Percentiles rank a stretch among this genome's conserved stretches.
phyloP scores from a whole-genome alignment of 768 basidiomycete species.

The Mycena filopes region DNA sequence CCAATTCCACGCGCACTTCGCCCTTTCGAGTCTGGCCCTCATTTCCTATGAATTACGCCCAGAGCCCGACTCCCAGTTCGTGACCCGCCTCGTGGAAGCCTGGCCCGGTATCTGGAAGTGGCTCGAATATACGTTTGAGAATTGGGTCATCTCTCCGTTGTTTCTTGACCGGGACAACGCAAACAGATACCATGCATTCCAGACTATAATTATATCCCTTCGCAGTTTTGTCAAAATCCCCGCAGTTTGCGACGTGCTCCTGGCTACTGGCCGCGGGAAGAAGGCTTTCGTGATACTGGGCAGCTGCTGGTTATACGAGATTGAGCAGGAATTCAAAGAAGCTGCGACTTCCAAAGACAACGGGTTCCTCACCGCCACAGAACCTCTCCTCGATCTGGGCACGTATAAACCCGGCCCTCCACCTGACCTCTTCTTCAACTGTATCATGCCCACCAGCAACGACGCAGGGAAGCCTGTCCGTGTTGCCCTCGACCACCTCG shows the following conservation, averaged over 20 bases:
- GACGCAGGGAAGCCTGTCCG: conserved; percentile 27
- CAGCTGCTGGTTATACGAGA: conserved; percentile 33
- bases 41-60: conserved; percentile 28
- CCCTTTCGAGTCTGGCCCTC: conserved; percentile 17
- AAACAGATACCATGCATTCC: conserved; percentile 22
- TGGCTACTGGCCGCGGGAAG: conserved; percentile 16
- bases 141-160: conserved; percentile 31
- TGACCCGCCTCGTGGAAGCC: conserved; percentile 18
- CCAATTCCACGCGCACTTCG: conserved; percentile 28
- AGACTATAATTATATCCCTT: conserved; percentile 23
- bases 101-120: conserved; percentile 31
- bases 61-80: conserved; percentile 22
- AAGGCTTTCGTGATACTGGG: conserved; percentile 25
- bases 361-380: conserved; percentile 21
- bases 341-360: background rate
- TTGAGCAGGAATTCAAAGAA: conserved; percentile 29
- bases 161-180: conserved; percentile 2
- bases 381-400: conserved; percentile 32
- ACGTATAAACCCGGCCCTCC: conserved; percentile 21
- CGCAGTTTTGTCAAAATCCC: conserved; percentile 34
- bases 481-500: conserved; percentile 27
- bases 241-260: conserved; percentile 21
- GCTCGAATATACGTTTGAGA: conserved; percentile 28
- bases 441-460: conserved; percentile 21
- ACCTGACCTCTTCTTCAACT: conserved; percentile 27